A percentile compares a stretch with the other conserved stretches of the same genome.
Evolutionary conservation across 208 protist species (phyloP).

Genomic region (Trypanosoma vivax): DNA sequence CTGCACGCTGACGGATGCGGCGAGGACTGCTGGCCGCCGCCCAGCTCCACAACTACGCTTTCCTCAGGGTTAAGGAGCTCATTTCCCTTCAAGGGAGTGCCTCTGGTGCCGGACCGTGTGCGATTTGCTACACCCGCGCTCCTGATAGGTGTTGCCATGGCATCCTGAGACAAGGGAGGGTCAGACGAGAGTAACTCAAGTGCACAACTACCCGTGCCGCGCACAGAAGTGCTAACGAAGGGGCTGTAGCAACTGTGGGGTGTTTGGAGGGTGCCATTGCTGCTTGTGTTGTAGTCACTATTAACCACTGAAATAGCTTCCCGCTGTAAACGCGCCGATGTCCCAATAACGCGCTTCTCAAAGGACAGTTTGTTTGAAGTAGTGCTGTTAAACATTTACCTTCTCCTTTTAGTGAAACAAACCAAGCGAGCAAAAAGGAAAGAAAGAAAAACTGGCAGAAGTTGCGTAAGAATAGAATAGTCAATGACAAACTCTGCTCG

Average conservation of each 20-base stretch:
- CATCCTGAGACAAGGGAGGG: slow-evolving; percentile 1
- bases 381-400: slow-evolving; percentile 5
- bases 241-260: neutral
- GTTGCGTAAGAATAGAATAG: too few species aligned
- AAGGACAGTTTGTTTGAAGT: slow-evolving; percentile 6
- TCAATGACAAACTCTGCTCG: too few species aligned
- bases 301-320: neutral
- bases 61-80: too few species aligned
- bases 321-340: neutral
- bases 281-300: neutral
- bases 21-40: too few species aligned
- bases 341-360: slow-evolving; percentile 21
- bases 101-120: too few species aligned
- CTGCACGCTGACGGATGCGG: too few species aligned
- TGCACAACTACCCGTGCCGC: neutral
- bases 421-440: neutral
- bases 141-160: neutral
- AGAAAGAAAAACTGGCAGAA: neutral
- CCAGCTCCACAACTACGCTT: too few species aligned
- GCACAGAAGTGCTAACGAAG: neutral
- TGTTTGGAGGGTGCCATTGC: neutral
- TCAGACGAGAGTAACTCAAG: slow-evolving; percentile 14
- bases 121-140: neutral
- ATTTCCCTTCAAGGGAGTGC: too few species aligned
- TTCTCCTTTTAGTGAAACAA: neutral